Base-by-base conservation (phyloP, 2,329 filamentous ascomycete species). In the Alternaria gansuensis region DNA sequence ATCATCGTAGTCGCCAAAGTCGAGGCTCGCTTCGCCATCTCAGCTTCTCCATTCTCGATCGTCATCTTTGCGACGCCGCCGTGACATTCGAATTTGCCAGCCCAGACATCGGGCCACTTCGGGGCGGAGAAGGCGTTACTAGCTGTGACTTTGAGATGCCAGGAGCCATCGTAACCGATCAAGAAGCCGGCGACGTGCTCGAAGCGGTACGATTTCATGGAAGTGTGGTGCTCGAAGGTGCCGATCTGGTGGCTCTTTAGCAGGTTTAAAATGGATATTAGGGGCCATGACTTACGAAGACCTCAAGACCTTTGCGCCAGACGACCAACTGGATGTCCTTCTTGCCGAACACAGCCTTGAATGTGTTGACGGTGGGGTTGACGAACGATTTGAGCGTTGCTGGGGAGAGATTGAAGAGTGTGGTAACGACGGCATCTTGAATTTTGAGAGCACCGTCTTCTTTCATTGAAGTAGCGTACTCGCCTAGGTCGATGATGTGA, bases 291-390 rank as follows among this genome's bases (percentile, higher is more conserved):
- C 63, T 41, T 51, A 65, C 66, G 4, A 70, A 58, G 41, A 65
- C 65, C 8, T 68, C 65, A 1, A 59, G 21, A 1, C 68, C 66
- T 14, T 67, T 69, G 13, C 65, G 62, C 65, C 68, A 69, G 9
- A 70, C 45, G 2, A 70, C 63, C 0, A 69, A 52, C 23, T 63
- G 66, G 1, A 57, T 54, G 24, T 61, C 51, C 21, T 46, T 50
- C 26, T 61, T 64, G 2, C 64, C 54, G 36, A 68, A 62, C 0
- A 66, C 9, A 3, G 55, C 61, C 36, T 70, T 68, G 59, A 69
- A 66, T 0, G 28, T 55, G 39, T 60, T 29, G 2, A 63, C 37
- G 0, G 51, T 65, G 0, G 68, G 64, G 14, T 28, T 60, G 9
- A 69, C 39, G 23, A 70, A 69, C 0, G 51, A 43, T 2, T 37